Conservation (phyloP, 2,329 filamentous ascomycete genomes). For the Phaeophleospora eucalypticola region DNA sequence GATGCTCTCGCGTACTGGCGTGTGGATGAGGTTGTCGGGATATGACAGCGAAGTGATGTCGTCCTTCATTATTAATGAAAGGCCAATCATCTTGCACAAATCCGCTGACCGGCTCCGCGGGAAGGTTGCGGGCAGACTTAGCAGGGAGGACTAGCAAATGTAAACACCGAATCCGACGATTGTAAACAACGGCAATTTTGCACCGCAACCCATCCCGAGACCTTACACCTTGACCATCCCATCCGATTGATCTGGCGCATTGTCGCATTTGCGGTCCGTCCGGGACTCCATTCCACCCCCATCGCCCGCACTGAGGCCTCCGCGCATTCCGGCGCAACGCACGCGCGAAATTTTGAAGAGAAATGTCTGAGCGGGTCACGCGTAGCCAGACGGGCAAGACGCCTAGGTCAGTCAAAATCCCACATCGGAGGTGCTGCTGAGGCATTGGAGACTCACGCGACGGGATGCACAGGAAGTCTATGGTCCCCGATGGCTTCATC, state of each 20-base stretch:
- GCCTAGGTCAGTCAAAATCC: conserved; percentile 38
- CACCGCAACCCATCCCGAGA: not conserved
- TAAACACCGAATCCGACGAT: not conserved
- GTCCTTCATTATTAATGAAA: not conserved
- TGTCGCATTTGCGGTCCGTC: not conserved
- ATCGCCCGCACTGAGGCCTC: not conserved
- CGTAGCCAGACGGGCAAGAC: conserved; percentile 48
- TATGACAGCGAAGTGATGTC: not conserved
- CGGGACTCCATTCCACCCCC: not conserved
- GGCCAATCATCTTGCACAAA: not conserved
- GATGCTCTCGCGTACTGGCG: too few relatives aligned
- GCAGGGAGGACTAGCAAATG: too few relatives aligned
- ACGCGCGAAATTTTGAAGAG: not conserved
- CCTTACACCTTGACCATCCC: not conserved
- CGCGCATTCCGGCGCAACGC: conserved; percentile 6
- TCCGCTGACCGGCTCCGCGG: not conserved
- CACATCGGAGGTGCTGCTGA: not conserved
- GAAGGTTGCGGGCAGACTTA: not conserved
- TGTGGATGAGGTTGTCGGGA: too few relatives aligned
- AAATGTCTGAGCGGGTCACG: conserved; percentile 35
- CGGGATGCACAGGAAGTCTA: conserved; percentile 33
- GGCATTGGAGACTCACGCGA: not conserved
- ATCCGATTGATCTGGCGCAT: not conserved
- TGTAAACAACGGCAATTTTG: not conserved
- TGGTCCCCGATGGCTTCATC: conserved; percentile 43